A percentile compares a stretch with the other conserved stretches of the same genome.
Evolutionary conservation across 805 yeast species (phyloP).

Genomic region (Ogataea neopini): DNA sequence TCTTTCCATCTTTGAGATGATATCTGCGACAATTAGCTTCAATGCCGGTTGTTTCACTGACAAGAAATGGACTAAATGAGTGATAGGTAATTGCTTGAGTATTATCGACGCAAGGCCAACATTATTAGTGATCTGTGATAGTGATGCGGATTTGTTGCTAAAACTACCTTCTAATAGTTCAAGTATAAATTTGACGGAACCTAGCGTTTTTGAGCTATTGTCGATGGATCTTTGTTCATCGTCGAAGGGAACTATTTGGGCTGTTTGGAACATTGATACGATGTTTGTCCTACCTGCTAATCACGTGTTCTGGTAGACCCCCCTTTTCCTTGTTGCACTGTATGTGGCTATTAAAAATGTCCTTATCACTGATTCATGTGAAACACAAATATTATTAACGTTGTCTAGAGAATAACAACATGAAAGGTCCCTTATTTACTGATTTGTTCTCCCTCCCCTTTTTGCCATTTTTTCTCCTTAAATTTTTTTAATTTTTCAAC

Average conservation of each 20-base stretch:
- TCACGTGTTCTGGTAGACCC: not conserved
- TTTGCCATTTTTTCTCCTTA: conserved; percentile 13
- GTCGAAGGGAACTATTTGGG: conserved; percentile 7
- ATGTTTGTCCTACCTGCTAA: not conserved
- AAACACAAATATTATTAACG: not conserved
- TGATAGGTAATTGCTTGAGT: conserved; percentile 11
- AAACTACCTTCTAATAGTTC: not conserved
- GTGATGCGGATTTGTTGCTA: not conserved
- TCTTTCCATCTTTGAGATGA: not conserved
- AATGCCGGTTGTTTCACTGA: conserved; percentile 1
- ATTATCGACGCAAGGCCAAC: conserved; percentile 5
- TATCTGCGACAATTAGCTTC: not conserved
- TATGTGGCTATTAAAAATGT: not conserved
- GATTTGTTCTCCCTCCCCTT: conserved; percentile 11
- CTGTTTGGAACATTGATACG: not conserved
- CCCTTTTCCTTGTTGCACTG: not conserved
- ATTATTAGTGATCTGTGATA: not conserved
- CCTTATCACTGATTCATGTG: conserved; percentile 1
- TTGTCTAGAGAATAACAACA: not conserved
- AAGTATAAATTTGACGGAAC: not conserved
- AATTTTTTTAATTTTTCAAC: conserved; percentile 8
- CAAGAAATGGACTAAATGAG: conserved; percentile 13
- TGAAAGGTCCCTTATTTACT: not conserved
- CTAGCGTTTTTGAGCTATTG: not conserved
- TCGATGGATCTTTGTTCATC: not conserved